These are phyloP conservation scores for Cystobasidium pallidum DNA, from an alignment of 1,284 basidiomycete genomes.

Conservation along the genomic window DNA sequence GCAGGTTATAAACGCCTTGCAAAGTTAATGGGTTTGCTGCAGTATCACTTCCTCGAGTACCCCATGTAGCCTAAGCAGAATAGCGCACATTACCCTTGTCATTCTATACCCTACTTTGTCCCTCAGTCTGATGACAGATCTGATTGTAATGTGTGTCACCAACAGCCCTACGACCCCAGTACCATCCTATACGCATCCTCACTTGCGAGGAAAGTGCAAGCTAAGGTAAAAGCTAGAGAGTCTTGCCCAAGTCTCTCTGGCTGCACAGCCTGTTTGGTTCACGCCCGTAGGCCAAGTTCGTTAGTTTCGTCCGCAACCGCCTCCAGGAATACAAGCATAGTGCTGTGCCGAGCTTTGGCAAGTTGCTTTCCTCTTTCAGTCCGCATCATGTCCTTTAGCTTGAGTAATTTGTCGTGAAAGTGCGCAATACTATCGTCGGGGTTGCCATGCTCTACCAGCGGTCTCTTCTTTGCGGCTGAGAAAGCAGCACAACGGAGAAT, in stretches of 20 bases:
- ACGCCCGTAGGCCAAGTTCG: not conserved
- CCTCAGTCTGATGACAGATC: no score
- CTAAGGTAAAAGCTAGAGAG: no score
- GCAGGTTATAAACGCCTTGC: conserved; percentile 4
- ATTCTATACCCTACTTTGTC: not conserved
- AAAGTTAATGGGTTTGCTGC: not conserved
- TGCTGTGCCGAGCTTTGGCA: conserved; percentile 46
- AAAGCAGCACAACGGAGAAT: conserved; percentile 85
- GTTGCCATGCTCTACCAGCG: conserved; percentile 65
- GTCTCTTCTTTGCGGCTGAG: conserved; percentile 67
- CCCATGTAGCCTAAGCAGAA: conserved; percentile 4
- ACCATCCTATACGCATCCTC: no score
- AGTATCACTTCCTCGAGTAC: not conserved
- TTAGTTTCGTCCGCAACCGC: not conserved
- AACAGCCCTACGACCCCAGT: not conserved
- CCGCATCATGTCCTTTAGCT: conserved; percentile 74
- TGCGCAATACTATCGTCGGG: conserved; percentile 71
- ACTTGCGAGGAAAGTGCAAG: no score
- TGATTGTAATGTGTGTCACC: not conserved
- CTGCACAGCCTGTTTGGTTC: no score
- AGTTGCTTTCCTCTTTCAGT: conserved; percentile 47
- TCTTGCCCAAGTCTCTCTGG: no score
- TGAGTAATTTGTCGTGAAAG: conserved; percentile 83
- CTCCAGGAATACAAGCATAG: conserved; percentile 47
- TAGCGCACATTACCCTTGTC: not conserved